These are phyloP conservation scores for Epichloe typhina DNA, from an alignment of 2,329 filamentous ascomycete genomes.

Conservation along the genomic window DNA sequence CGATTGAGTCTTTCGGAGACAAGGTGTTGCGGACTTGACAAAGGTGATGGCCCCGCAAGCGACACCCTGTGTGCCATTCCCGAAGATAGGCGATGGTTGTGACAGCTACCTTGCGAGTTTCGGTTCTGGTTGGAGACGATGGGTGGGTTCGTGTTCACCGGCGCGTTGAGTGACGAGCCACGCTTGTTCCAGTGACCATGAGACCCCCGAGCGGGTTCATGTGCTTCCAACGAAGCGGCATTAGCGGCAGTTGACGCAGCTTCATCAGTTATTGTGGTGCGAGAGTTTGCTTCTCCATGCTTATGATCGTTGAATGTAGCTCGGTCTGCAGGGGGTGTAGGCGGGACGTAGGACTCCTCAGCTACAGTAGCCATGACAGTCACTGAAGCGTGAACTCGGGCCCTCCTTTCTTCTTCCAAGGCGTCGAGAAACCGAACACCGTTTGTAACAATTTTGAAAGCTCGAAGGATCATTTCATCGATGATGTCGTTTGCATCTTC, in stretches of 20 bases:
- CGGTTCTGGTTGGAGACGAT: conserved; percentile 18
- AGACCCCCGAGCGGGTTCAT: conserved; percentile 23
- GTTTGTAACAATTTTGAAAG: conserved; percentile 86
- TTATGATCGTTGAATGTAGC: conserved; percentile 31
- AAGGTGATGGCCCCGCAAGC: conserved; percentile 52
- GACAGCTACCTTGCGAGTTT: conserved; percentile 23
- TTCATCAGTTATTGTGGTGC: conserved; percentile 17
- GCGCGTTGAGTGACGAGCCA: conserved; percentile 31
- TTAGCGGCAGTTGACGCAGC: conserved; percentile 15
- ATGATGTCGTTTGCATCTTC: conserved; percentile 62
- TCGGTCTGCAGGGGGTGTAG: conserved; percentile 50
- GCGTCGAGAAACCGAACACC: conserved; percentile 83
- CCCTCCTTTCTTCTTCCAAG: conserved; percentile 51
- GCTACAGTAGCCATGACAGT: conserved; percentile 47
- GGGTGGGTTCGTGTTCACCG: conserved; percentile 15
- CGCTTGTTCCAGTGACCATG: conserved; percentile 28
- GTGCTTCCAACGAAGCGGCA: conserved; percentile 20
- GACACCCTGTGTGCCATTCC: conserved; percentile 63
- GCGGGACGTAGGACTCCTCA: conserved; percentile 47
- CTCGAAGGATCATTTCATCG: conserved; percentile 86
- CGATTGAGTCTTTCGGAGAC: conserved; percentile 71
- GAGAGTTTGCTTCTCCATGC: conserved; percentile 24
- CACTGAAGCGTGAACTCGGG: conserved; percentile 37
- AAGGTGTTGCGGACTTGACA: conserved; percentile 53
- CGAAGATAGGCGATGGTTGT: conserved; percentile 35